A percentile compares a stretch with the other conserved stretches of the same genome.
Conservation (phyloP, 1,284 basidiomycete genomes). For the Termitomyces sp. region DNA sequence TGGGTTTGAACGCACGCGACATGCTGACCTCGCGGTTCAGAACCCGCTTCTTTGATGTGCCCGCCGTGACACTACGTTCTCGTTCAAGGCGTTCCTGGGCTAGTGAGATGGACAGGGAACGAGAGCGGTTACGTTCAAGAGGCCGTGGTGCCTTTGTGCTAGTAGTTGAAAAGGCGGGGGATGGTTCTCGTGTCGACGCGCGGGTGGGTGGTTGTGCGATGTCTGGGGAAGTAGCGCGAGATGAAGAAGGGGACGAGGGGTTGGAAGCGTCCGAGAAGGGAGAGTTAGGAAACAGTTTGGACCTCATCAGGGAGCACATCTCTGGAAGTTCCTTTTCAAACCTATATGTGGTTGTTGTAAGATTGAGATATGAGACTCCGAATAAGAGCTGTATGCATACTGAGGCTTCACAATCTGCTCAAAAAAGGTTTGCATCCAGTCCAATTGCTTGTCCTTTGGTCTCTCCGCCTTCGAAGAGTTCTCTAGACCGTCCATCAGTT, state of each 20-base stretch:
- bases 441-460: slow-evolving; percentile 37
- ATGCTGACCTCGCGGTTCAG: slow-evolving; percentile 68
- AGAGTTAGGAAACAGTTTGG: slow-evolving; percentile 62
- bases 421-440: slow-evolving; percentile 71
- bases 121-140: slow-evolving; percentile 44
- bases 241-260: slow-evolving; percentile 23
- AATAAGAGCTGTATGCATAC: slow-evolving; percentile 35
- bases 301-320: slow-evolving; percentile 52
- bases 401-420: slow-evolving; percentile 57
- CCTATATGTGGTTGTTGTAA: slow-evolving; percentile 31
- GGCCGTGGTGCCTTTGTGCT: slow-evolving; percentile 17
- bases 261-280: slow-evolving; percentile 54
- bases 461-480: slow-evolving; percentile 1
- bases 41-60: slow-evolving; percentile 37
- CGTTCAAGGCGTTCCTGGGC: slow-evolving; percentile 45
- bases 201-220: slow-evolving; percentile 9
- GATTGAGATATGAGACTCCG: background rate
- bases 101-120: slow-evolving; percentile 62
- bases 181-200: slow-evolving; percentile 14
- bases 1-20: slow-evolving; percentile 59
- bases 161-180: slow-evolving; percentile 23
- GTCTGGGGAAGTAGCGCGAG: slow-evolving; percentile 25
- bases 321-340: slow-evolving; percentile 54
- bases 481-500: slow-evolving; percentile 46
- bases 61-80: slow-evolving; percentile 33